These are phyloP conservation scores for Berberis vulgaris DNA, from an alignment of 164 flowering plant genomes.

Conservation along the genomic window DNA sequence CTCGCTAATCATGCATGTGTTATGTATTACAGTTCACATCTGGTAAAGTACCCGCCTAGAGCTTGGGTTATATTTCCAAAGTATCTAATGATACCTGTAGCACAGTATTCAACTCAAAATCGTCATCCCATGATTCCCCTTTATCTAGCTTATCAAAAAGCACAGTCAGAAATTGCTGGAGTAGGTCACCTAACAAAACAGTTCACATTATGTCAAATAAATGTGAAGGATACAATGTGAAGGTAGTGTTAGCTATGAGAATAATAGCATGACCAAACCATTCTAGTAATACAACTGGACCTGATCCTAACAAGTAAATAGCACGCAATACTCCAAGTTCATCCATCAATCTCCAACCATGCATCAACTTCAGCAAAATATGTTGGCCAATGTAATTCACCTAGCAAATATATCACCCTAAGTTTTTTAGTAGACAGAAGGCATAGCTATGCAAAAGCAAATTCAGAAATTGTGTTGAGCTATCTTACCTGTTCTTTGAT, in stretches of 20 bases:
- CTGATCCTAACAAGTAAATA: slow-evolving; percentile 90
- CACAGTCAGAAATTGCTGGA: slow-evolving; percentile 83
- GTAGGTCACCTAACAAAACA: slow-evolving; percentile 66
- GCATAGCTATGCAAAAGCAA: background rate
- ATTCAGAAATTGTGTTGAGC: background rate
- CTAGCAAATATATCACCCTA: slow-evolving; percentile 26
- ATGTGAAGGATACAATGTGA: background rate
- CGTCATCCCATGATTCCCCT: slow-evolving; percentile 89
- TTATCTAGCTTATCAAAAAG: slow-evolving; percentile 76
- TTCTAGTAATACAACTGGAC: slow-evolving; percentile 17
- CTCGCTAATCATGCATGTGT: background rate
- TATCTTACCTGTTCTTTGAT: slow-evolving; percentile 71
- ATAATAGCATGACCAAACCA: too few species aligned
- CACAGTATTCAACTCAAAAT: slow-evolving; percentile 85
- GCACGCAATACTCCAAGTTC: slow-evolving; percentile 88
- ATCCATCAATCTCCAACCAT: slow-evolving; percentile 94
- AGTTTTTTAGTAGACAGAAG: slow-evolving; percentile 2
- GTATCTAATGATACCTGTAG: slow-evolving; percentile 55
- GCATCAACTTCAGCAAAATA: slow-evolving; percentile 71
- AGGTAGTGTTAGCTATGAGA: background rate
- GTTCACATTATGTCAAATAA: background rate
- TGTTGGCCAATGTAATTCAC: slow-evolving; percentile 79
- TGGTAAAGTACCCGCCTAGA: background rate
- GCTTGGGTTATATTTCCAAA: background rate
- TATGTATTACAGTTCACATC: background rate